A percentile compares a stretch with the other conserved stretches of the same genome.
phyloP scores from a whole-genome alignment of 306 rosid genomes.

The Canavalia ensiformis region DNA sequence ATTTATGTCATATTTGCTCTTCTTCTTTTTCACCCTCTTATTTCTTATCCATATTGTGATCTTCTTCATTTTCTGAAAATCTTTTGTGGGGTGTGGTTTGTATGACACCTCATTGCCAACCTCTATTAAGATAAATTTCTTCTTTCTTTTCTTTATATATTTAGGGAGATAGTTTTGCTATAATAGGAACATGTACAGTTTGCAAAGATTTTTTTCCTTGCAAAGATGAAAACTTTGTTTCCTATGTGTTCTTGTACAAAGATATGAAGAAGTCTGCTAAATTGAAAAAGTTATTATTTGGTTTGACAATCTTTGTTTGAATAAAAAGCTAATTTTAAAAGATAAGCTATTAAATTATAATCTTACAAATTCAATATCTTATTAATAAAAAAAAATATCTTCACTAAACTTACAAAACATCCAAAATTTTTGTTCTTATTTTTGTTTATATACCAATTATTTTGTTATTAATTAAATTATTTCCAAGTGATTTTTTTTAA shows the following conservation, averaged over 20 bases:
- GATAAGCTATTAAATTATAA: conserved; percentile 62
- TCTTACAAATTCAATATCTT: conserved; percentile 60
- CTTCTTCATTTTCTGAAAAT: no score
- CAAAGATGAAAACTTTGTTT: conserved; percentile 46
- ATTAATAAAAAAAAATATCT: conserved; percentile 46
- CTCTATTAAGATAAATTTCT: no score
- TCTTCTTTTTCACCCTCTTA: no score
- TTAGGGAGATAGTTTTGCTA: no score
- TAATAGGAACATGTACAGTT: conserved; percentile 2
- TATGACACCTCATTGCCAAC: no score
- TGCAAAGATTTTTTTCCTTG: conserved; percentile 39
- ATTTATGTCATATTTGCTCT: no score
- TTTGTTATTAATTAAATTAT: not conserved
- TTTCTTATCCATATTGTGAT: no score
- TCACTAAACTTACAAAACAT: conserved; percentile 54
- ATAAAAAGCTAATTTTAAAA: conserved; percentile 42
- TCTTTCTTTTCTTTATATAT: no score
- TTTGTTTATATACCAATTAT: conserved; percentile 50
- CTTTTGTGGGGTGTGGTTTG: no score
- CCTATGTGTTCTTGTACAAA: conserved; percentile 43
- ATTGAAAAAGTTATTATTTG: conserved; percentile 61
- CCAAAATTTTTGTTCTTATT: conserved; percentile 54
- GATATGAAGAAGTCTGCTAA: conserved; percentile 54
- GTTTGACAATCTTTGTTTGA: conserved; percentile 61
- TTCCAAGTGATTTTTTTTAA: conserved; percentile 49